These are phyloP conservation scores for Yamadazyma aaseri DNA, from an alignment of 1,139 yeast genomes.

Conservation along the genomic window DNA sequence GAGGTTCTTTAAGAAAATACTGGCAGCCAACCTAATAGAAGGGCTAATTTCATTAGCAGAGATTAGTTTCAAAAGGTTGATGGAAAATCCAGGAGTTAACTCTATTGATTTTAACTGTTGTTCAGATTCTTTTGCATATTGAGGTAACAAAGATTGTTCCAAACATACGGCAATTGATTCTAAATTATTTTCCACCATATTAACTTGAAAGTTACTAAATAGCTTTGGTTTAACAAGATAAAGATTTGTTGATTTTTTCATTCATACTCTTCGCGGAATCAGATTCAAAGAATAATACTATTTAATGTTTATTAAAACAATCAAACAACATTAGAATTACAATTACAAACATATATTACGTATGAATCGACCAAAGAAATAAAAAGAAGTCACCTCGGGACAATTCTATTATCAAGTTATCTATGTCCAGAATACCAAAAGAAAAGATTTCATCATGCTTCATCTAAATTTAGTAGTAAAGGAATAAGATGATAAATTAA, in stretches of 20 bases:
- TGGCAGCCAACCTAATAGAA: constrained; percentile 79
- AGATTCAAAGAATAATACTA: no score
- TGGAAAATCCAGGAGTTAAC: constrained; percentile 66
- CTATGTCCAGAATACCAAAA: no score
- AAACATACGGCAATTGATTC: constrained; percentile 46
- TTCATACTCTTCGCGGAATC: constrained; percentile 1
- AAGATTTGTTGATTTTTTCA: constrained; percentile 1
- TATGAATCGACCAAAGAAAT: no score
- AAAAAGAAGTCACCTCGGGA: no score
- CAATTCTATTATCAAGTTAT: no score
- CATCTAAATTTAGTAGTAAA: no score
- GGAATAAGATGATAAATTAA: no score
- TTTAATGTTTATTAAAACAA: no score
- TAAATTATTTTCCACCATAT: constrained; percentile 37
- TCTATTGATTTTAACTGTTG: constrained; percentile 60
- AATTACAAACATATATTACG: no score
- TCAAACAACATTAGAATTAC: no score
- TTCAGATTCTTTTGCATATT: constrained; percentile 62
- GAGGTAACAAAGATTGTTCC: constrained; percentile 51
- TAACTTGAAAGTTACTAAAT: background rate
- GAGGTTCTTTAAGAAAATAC: constrained; percentile 86
- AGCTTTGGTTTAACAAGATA: background rate
- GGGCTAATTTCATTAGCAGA: constrained; percentile 56
- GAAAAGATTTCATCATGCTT: no score
- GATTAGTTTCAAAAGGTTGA: constrained; percentile 72